Base-by-base conservation (phyloP, 2,329 filamentous ascomycete genomes). In the Lachnellula arida region DNA sequence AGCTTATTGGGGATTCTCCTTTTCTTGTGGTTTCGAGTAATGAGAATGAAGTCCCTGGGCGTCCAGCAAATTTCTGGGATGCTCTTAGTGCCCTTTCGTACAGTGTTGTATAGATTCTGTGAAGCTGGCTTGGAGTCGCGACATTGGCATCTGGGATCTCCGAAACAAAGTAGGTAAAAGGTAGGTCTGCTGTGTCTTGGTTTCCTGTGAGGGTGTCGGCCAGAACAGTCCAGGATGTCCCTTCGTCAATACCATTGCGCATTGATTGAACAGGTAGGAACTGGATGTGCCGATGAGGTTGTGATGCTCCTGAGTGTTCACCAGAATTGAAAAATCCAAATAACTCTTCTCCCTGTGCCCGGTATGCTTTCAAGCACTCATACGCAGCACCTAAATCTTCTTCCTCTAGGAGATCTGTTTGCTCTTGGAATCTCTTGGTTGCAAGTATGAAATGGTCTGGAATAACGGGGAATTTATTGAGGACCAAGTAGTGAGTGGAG, bases 391-490 rank as follows among this genome's bases (percentile, higher is more conserved):
- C 79, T 28, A 90, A 71, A 63, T 90, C 87, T 25, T 72, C 73
- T 12, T 73, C 69, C 50, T 85, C 84, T 1, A 91, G 75, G 5
- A 85, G 66, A 61, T 86, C 75, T 1, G 81, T 84, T 74, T 91
- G 87, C n/a, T 75, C 73, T 66, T 82, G 81, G 68, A 85, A 84
- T 1, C 73, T 70, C n/a, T 73, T 80, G 0, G 87, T 91, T 0
- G 83, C 81, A 48, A 91, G 77, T 62, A 91, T 88, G 67, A 88
- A 88, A 72, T 91, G 87, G 64, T 85, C 78, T 0, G 81, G 79
- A 35, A 88, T 85, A 49, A 91, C 73, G 49, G 87, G 86, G 64
- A 87, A 91, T 70, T 90, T 91, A 75, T 91, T 91, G 42, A 91
- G 74, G 1, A 91, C 81, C 43, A 90, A 76, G 56, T 79, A 77